phyloP scores from a whole-genome alignment of 2,329 filamentous ascomycete species.

The Sporothrix dimorphospora region DNA sequence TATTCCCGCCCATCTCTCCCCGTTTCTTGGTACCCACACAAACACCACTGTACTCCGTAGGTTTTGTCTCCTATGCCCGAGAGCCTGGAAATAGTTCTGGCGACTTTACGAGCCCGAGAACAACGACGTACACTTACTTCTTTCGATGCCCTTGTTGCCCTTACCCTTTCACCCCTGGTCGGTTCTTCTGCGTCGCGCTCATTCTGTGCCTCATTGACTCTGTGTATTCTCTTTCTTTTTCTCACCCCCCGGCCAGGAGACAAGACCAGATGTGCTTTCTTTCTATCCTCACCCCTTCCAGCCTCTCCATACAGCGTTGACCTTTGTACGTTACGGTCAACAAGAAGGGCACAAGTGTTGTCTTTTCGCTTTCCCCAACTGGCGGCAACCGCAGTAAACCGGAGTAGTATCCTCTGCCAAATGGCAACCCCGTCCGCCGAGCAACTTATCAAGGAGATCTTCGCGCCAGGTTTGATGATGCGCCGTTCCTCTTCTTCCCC shows the following conservation, averaged over 20 bases:
- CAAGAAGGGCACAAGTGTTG: background rate
- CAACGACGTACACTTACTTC: background rate
- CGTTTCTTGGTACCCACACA: conserved; percentile 23
- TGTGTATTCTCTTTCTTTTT: background rate
- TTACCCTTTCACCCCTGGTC: background rate
- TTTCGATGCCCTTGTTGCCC: conserved; percentile 13
- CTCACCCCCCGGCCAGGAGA: background rate
- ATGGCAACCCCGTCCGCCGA: conserved; percentile 19
- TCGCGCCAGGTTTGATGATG: conserved; percentile 46
- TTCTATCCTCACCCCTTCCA: background rate
- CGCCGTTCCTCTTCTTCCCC: conserved; percentile 41
- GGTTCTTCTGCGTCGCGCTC: conserved; percentile 4
- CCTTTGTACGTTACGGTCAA: conserved; percentile 4
- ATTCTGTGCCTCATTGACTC: background rate
- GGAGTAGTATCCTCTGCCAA: background rate
- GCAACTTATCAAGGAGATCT: conserved; percentile 49
- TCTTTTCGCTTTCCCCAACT: background rate
- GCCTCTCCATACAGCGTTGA: background rate
- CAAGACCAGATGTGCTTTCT: background rate
- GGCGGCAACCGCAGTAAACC: background rate
- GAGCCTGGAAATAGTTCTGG: background rate
- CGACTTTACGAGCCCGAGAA: background rate
- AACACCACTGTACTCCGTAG: background rate
- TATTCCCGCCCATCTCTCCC: conserved; percentile 17
- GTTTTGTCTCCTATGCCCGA: background rate